Evolutionary conservation across 2,329 filamentous ascomycete species (phyloP).

Genomic region (Coniochaeta ligniaria): DNA sequence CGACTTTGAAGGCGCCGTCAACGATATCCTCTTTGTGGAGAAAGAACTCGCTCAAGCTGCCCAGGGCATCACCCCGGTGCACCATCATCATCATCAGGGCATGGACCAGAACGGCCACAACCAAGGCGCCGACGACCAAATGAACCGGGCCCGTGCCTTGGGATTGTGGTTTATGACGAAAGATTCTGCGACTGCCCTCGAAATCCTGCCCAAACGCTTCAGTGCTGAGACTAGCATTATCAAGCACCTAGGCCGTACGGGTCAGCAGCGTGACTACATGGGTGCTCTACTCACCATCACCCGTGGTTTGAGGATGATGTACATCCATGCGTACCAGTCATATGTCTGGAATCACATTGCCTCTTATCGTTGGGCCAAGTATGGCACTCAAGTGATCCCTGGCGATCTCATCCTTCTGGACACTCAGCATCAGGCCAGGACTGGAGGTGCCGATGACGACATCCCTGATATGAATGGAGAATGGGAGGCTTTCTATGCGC

Average conservation of each 20-base stretch:
- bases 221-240: constrained; percentile 74
- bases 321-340: constrained; percentile 94
- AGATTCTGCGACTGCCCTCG: constrained; percentile 52
- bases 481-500: constrained; percentile 32
- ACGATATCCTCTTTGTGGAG: constrained; percentile 69
- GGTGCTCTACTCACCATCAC: constrained; percentile 77
- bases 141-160: constrained; percentile 70
- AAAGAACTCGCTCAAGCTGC: constrained; percentile 45
- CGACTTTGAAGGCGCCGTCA: constrained; percentile 73
- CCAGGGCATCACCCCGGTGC: background rate
- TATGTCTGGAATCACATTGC: constrained; percentile 87
- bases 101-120: constrained; percentile 34
- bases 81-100: background rate
- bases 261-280: constrained; percentile 59
- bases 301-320: constrained; percentile 82
- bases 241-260: constrained; percentile 57
- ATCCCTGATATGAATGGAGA: constrained; percentile 49
- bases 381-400: constrained; percentile 66
- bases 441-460: constrained; percentile 47
- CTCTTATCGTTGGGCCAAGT: constrained; percentile 70
- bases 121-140: constrained; percentile 56
- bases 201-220: constrained; percentile 71
- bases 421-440: constrained; percentile 19
- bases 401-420: constrained; percentile 73
- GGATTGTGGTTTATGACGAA: constrained; percentile 61